Base-by-base conservation (phyloP, 768 basidiomycete species). In the Collybia sp. region DNA sequence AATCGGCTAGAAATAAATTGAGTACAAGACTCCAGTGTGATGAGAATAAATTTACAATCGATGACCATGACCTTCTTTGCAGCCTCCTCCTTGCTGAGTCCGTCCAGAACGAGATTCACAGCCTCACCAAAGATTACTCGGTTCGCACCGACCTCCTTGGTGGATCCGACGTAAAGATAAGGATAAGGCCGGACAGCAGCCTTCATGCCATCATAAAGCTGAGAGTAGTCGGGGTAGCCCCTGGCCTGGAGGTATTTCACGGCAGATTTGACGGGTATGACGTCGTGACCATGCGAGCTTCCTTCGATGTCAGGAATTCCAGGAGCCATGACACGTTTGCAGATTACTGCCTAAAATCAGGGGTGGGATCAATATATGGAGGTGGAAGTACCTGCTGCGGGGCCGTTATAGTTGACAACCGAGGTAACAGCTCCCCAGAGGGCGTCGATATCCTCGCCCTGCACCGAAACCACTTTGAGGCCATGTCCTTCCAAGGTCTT, bases 101-200 rank as follows among this genome's bases (percentile, higher is more conserved):
- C 75, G 56, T 93, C 90, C 15, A 93, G 75, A 1, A 92, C 89
- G 51, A 70, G 46, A 59, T 83, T 85, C 42, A 91, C 89, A 9
- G 91, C 87, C 55, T 93, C 87, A 20, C 91, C 91, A 53, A 93
- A 93, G 10, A 86, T 69, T 34, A 85, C 84, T 55, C 91, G 86
- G 59, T 86, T 89, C 1, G 89, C 91, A 20, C 79, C 88, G 43
- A 77, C 63, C 53, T 92, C 88, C 57, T 83, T 83, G 5, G 83
- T 79, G 9, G 78, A 82, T 0, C 91, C 91, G 18, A 76, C 58
- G 61, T 82, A 81, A n/a, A 77, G 63, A 61, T 82, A 81, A 13
- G 77, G 63, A 62, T 85, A 87, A 1, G 79, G 71, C 33, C 69
- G 63, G 2, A 72, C 49, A 30, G 63, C 51, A 12, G 86, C 76